Conservation (phyloP, 495 filamentous ascomycete species). For the Barbatosphaeria neglecta region DNA sequence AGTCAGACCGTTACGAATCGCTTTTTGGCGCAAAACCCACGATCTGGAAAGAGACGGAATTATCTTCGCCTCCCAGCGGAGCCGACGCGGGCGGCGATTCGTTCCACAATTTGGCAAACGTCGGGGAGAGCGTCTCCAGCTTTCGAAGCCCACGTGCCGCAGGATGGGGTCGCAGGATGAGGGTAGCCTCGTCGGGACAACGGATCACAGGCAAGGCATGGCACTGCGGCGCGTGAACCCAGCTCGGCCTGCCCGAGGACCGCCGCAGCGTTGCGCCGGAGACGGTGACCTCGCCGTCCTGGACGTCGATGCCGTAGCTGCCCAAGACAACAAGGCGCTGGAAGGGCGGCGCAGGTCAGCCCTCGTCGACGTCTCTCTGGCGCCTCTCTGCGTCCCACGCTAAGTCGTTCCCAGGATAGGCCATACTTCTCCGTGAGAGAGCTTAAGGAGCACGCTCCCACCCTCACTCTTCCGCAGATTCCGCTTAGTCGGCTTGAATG, state of each 20-base stretch:
- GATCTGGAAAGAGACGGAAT: conserved; percentile 24
- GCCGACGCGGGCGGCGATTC: conserved; percentile 12
- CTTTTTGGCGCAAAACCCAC: conserved; percentile 8
- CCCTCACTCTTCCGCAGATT: conserved; percentile 26
- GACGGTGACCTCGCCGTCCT: conserved; percentile 45
- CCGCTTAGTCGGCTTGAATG: conserved; percentile 30
- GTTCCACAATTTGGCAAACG: conserved; percentile 68
- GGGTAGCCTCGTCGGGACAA: conserved; percentile 33
- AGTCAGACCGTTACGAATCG: neutral
- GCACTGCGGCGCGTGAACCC: conserved; percentile 62
- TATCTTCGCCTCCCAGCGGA: conserved; percentile 1
- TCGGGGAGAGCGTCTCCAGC: conserved; percentile 51
- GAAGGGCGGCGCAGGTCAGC: too few species aligned
- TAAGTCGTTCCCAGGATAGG: too few species aligned
- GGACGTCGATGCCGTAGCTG: conserved; percentile 60
- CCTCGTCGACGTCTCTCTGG: neutral
- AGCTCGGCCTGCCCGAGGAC: conserved; percentile 36
- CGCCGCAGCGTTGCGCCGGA: conserved; percentile 53
- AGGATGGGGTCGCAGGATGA: conserved; percentile 41
- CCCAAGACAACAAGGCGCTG: conserved; percentile 60
- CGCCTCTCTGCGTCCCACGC: too few species aligned
- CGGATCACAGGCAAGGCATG: conserved; percentile 67
- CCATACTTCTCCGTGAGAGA: conserved; percentile 36
- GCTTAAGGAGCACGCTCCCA: conserved; percentile 20
- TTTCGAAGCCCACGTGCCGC: conserved; percentile 42